Base-by-base conservation (phyloP, 1,284 basidiomycete species). In the Apiotrichum siamense region DNA sequence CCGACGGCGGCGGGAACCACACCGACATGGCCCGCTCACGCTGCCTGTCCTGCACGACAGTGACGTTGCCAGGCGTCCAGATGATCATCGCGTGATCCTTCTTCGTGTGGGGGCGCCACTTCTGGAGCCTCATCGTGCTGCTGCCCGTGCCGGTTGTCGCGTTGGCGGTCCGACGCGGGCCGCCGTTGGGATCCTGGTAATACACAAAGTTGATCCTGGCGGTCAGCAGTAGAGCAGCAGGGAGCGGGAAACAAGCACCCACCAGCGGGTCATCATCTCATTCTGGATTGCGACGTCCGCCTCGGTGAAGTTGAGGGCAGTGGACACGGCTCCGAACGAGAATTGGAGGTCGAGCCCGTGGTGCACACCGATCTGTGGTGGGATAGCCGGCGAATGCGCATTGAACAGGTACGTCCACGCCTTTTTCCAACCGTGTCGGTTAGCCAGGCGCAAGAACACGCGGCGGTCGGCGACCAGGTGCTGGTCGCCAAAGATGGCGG, bases 181-280 rank as follows among this genome's bases (percentile, higher is more conserved):
- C 12, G 15, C 54, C 60, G 56, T 67, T 67, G n/a, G 68, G 68
- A 44, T 68, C 59, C 41, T 57, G 53, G 60, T 63, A 59, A 53
- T 67, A 66, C 18, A 61, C 68, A 56, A 73, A 73, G 60, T 72
- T 72, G 57, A 70, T 47, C 66, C 67, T 69, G 50, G 9, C 33
- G 18, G 13, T 9, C 18, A 7, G 33, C 18, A 2, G 2, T 35
- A 13, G 15, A 43, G 20, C 23, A 18, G 13, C 17, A 12, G n/a
- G n/a, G n/a, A n/a, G n/a, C n/a, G n/a, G n/a, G n/a, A n/a, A n/a
- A n/a, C n/a, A n/a, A n/a, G n/a, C n/a, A 29, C 33, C 31, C 24
- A 25, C 33, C 35, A 25, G 36, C 11, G 17, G 7, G 20, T 31
- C 45, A 32, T 12, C 29, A 23, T 26, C 12, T 31, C 29, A 10